Conservation (phyloP, 2,329 filamentous ascomycete genomes). For the Botrytis fabae region DNA sequence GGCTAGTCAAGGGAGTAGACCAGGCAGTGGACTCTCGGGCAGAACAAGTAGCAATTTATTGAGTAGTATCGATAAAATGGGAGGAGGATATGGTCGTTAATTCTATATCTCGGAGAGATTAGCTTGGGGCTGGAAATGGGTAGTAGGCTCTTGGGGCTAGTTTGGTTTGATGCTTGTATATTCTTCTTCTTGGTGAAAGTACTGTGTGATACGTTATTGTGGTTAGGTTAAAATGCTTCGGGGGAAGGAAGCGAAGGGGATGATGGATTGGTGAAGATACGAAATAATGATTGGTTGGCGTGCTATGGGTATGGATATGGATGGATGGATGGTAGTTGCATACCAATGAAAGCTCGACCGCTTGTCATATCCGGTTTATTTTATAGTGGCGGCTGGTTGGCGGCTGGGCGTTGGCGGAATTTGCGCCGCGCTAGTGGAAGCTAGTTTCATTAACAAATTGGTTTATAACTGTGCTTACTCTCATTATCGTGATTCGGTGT, state of each 20-base stretch:
- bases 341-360: slow-evolving; percentile 5
- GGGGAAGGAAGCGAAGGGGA: neutral
- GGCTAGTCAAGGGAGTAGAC: slow-evolving; percentile 33
- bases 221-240: neutral
- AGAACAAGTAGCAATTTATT: slow-evolving; percentile 69
- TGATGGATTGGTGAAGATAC: slow-evolving; percentile 9
- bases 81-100: slow-evolving; percentile 43
- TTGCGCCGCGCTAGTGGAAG: neutral
- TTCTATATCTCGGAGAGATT: neutral
- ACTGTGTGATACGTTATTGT: slow-evolving; percentile 3
- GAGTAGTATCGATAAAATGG: slow-evolving; percentile 88
- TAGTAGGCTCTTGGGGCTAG: neutral
- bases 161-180: slow-evolving; percentile 23
- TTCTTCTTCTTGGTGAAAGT: slow-evolving; percentile 17
- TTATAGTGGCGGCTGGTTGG: slow-evolving; percentile 10
- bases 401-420: neutral
- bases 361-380: slow-evolving; percentile 10
- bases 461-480: neutral
- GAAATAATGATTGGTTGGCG: slow-evolving; percentile 20
- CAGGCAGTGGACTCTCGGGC: slow-evolving; percentile 37
- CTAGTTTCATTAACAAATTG: slow-evolving; percentile 4
- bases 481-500: neutral
- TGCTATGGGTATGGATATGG: slow-evolving; percentile 13
- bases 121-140: neutral
- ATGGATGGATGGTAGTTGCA: slow-evolving; percentile 6